These are phyloP conservation scores for Scleroderma bovista DNA, from an alignment of 768 basidiomycete genomes.

Conservation along the genomic window DNA sequence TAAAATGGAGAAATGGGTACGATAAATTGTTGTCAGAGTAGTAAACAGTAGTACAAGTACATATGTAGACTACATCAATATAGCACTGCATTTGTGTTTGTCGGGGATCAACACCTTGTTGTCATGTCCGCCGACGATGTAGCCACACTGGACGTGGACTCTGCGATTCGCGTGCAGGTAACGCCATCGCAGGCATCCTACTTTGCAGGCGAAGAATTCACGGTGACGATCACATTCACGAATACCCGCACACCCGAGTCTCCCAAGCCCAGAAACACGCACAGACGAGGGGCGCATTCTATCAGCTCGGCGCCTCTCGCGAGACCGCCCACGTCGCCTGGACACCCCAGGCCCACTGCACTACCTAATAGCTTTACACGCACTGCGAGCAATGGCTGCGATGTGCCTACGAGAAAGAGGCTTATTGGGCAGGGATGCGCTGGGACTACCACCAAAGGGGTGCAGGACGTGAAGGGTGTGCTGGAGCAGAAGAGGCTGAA, in stretches of 20 bases:
- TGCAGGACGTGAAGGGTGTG: slow-evolving; percentile 39
- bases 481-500: slow-evolving; percentile 51
- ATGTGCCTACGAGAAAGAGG: slow-evolving; percentile 41
- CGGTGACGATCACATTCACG: slow-evolving; percentile 80
- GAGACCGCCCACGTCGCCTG: slow-evolving; percentile 79
- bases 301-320: slow-evolving; percentile 80
- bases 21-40: too few species aligned
- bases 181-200: slow-evolving; percentile 83
- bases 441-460: slow-evolving; percentile 20
- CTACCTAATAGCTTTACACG: slow-evolving; percentile 20
- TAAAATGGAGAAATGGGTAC: too few species aligned
- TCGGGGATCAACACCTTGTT: too few species aligned
- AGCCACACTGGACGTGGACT: slow-evolving; percentile 23
- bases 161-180: slow-evolving; percentile 62
- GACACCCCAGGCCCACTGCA: slow-evolving; percentile 41
- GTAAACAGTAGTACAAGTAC: too few species aligned
- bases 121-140: too few species aligned
- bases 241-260: slow-evolving; percentile 61
- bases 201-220: slow-evolving; percentile 88
- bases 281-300: slow-evolving; percentile 72
- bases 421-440: slow-evolving; percentile 44
- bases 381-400: slow-evolving; percentile 21
- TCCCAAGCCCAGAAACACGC: slow-evolving; percentile 34
- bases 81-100: too few species aligned
- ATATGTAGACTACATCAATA: too few species aligned